Conservation (phyloP, 352 stramenopile genomes). For the Globisporangium lucens region DNA sequence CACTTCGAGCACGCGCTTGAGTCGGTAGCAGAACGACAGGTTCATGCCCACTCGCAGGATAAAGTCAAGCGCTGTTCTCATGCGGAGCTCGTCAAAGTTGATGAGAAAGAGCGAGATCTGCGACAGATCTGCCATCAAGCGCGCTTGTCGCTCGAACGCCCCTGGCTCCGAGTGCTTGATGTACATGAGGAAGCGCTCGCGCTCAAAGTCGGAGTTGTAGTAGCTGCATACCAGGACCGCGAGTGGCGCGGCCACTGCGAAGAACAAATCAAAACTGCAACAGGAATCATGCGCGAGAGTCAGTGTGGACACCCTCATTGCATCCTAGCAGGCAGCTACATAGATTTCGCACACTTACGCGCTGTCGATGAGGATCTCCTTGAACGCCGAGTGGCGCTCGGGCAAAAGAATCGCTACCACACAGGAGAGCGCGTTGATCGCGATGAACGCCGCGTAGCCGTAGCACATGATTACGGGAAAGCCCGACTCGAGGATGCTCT, state of each 20-base stretch:
- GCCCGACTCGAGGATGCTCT: conserved; percentile 28
- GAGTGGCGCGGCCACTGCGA: conserved; percentile 34
- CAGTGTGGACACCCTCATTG: no score
- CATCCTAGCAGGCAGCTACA: no score
- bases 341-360: conserved; percentile 21
- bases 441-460: conserved; percentile 27
- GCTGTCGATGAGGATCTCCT: conserved; percentile 32
- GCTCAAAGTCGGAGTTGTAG: conserved; percentile 32
- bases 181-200: conserved; percentile 23
- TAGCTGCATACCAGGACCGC: conserved; percentile 29
- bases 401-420: conserved; percentile 20
- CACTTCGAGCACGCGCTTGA: no score
- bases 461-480: conserved; percentile 27
- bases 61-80: conserved; percentile 22
- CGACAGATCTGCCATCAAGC: conserved; percentile 28
- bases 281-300: not conserved
- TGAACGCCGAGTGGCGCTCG: conserved; percentile 24
- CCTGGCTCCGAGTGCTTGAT: conserved; percentile 15
- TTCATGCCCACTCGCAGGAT: conserved; percentile 26
- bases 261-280: conserved; percentile 34
- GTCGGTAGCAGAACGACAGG: conserved; percentile 3
- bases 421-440: conserved; percentile 26
- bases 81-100: conserved; percentile 29
- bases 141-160: conserved; percentile 31
- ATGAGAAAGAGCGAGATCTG: conserved; percentile 31